phyloP scores from a whole-genome alignment of 257 asterid species.

The Rauvolfia tetraphylla region DNA sequence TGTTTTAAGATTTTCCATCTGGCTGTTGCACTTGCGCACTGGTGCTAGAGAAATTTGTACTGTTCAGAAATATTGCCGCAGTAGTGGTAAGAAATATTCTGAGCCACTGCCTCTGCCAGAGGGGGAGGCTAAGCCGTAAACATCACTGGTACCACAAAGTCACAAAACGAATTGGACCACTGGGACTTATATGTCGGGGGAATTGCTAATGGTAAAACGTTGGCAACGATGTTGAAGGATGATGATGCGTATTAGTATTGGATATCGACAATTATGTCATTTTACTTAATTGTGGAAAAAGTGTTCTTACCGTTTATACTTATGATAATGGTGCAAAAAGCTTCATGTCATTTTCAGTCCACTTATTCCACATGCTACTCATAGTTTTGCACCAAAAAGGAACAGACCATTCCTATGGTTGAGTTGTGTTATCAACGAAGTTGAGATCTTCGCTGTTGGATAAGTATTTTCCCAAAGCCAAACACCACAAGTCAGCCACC shows the following conservation, averaged over 20 bases:
- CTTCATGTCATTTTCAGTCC: neutral
- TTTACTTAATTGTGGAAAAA: neutral
- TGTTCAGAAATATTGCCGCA: neutral
- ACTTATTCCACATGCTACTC: neutral
- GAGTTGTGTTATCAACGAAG: neutral
- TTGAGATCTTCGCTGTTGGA: neutral
- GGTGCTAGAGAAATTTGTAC: neutral
- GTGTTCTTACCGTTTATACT: neutral
- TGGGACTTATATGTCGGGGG: neutral
- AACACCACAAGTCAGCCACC: neutral
- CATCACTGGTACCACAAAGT: neutral
- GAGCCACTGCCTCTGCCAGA: neutral
- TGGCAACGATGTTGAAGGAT: neutral
- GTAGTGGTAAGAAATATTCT: neutral
- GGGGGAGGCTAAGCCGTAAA: neutral
- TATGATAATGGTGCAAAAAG: neutral
- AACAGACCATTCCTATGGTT: neutral
- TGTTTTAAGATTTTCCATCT: no score
- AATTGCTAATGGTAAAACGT: neutral
- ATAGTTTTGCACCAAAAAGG: no score
- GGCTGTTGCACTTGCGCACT: neutral
- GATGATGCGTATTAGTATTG: no score
- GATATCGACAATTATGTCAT: neutral
- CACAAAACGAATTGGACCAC: neutral
- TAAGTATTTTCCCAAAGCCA: no score